phyloP scores from a whole-genome alignment of 1,284 basidiomycete species.

The Fomitopsis betulina region DNA sequence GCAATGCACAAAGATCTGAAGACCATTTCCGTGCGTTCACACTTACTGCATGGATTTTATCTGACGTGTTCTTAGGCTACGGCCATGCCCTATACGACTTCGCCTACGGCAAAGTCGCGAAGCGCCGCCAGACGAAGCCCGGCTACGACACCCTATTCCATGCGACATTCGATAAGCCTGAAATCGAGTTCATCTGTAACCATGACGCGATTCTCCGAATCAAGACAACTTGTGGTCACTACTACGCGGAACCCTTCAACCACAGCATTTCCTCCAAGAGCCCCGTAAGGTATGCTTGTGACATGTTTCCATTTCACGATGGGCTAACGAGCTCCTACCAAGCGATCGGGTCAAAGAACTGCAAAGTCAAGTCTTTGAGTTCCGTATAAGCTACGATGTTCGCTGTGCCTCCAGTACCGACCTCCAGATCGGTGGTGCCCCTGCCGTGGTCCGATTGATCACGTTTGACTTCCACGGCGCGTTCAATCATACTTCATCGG shows the following conservation, averaged over 20 bases:
- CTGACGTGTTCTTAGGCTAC: slow-evolving; percentile 5
- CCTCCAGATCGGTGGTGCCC: not conserved
- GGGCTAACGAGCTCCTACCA: slow-evolving; percentile 7
- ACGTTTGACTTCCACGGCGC: slow-evolving; percentile 4
- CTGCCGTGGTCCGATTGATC: slow-evolving; percentile 3
- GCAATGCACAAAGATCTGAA: slow-evolving; percentile 12
- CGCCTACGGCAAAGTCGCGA: slow-evolving; percentile 8
- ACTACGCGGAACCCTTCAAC: slow-evolving; percentile 13
- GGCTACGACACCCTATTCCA: slow-evolving; percentile 16
- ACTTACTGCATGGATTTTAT: not conserved
- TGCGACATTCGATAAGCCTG: slow-evolving; percentile 20
- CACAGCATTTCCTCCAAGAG: not conserved
- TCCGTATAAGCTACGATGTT: slow-evolving; percentile 6
- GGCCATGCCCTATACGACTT: slow-evolving; percentile 20
- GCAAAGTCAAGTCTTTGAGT: not conserved
- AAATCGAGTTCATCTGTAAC: slow-evolving; percentile 26
- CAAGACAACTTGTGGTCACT: slow-evolving; percentile 20
- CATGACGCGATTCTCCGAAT: slow-evolving; percentile 23
- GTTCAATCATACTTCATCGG: not conserved
- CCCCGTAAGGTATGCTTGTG: slow-evolving; percentile 7
- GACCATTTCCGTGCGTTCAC: slow-evolving; percentile 8
- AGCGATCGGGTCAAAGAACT: slow-evolving; percentile 1
- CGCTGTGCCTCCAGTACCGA: slow-evolving; percentile 2
- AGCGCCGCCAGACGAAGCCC: not conserved
- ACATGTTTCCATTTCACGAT: not conserved